Percentiles rank a stretch among this genome's conserved stretches.
phyloP scores from a whole-genome alignment of 495 filamentous ascomycete species.

The Rostrohypoxylon terebratum region DNA sequence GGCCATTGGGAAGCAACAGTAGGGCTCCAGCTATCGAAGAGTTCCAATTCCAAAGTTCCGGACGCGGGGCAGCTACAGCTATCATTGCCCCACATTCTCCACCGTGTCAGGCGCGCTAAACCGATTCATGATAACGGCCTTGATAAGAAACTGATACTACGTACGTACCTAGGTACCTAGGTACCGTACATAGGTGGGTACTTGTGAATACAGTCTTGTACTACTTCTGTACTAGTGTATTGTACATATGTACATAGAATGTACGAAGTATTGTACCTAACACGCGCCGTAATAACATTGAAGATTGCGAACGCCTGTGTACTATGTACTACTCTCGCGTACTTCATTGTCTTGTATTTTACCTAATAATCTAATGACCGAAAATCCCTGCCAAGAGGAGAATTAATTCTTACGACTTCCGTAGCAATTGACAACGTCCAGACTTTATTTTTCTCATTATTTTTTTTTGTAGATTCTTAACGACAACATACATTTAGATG shows the following conservation, averaged over 20 bases:
- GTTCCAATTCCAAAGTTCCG: conserved; percentile 21
- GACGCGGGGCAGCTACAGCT: conserved; percentile 31
- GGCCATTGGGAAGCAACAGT: conserved; percentile 3
- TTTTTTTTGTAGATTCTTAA: no score
- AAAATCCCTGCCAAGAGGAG: conserved; percentile 43
- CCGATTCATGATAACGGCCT: conserved; percentile 12
- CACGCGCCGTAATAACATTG: no score
- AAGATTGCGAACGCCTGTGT: no score
- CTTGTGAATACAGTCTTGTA: no score
- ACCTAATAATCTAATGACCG: conserved; percentile 22
- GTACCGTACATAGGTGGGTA: background rate
- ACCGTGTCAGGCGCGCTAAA: conserved; percentile 13
- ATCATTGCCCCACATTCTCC: background rate
- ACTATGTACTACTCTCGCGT: background rate
- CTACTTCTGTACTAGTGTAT: no score
- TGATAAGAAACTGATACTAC: conserved; percentile 8
- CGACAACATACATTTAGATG: background rate
- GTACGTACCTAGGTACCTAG: background rate
- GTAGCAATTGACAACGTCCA: conserved; percentile 1
- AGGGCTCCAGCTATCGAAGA: conserved; percentile 15
- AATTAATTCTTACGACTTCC: conserved; percentile 22
- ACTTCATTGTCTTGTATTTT: background rate
- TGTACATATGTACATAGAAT: no score
- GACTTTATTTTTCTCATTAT: background rate
- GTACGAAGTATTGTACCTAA: no score